Percentiles rank a stretch among this genome's conserved stretches.
Conservation (phyloP, 345 rosid species). For the Clausena lansium region DNA sequence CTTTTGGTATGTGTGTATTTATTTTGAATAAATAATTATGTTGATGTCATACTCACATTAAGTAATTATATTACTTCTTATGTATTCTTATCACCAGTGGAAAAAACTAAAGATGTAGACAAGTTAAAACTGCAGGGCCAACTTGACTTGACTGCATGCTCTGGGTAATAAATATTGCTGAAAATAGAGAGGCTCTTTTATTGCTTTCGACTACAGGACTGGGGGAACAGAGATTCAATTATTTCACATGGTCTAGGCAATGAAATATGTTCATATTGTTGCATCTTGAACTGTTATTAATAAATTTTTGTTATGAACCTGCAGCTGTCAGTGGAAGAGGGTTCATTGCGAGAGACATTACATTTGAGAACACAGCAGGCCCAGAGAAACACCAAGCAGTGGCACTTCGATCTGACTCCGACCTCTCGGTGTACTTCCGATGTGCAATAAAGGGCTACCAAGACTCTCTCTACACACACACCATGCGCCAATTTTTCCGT, state of each 20-base stretch:
- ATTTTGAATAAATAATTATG: too few species aligned
- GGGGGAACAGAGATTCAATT: background rate
- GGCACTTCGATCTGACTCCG: conserved; percentile 76
- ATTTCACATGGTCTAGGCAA: background rate
- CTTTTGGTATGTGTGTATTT: too few species aligned
- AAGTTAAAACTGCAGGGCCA: background rate
- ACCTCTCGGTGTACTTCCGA: conserved; percentile 60
- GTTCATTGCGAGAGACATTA: conserved; percentile 72
- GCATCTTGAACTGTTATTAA: background rate
- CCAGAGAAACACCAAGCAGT: conserved; percentile 85
- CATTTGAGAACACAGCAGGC: conserved; percentile 86
- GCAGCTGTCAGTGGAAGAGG: conserved; percentile 91
- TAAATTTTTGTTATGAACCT: background rate
- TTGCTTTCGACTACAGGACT: background rate
- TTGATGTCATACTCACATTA: too few species aligned
- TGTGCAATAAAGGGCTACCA: conserved; percentile 73
- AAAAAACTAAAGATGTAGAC: background rate
- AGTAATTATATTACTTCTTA: too few species aligned
- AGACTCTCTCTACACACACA: conserved; percentile 81
- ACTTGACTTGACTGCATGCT: background rate
- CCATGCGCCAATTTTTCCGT: conserved; percentile 85
- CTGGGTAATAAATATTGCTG: background rate
- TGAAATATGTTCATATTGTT: background rate
- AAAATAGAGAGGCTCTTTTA: background rate
- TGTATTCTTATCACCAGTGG: background rate